These are phyloP conservation scores for Monilinia aucupariae DNA, from an alignment of 2,329 filamentous ascomycete species.

Conservation along the genomic window DNA sequence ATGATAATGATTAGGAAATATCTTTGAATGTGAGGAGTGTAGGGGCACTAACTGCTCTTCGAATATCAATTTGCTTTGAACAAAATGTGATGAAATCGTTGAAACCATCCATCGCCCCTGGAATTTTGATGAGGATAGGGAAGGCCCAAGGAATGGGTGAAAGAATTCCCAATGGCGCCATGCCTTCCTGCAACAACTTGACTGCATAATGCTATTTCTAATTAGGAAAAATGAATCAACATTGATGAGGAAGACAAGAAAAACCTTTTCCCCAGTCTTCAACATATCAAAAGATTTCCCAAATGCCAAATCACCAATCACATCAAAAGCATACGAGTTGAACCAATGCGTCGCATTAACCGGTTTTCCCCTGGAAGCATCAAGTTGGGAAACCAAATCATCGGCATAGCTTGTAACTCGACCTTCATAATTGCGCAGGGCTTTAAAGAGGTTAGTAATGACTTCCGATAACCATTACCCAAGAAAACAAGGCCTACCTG, in stretches of 20 bases:
- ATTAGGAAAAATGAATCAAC: not conserved
- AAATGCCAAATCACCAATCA: constrained; percentile 32
- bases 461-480: too few species aligned
- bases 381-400: constrained; percentile 20
- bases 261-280: constrained; percentile 14
- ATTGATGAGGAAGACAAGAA: too few species aligned
- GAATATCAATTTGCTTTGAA: constrained; percentile 17
- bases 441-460: constrained; percentile 11
- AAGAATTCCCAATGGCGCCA: constrained; percentile 19
- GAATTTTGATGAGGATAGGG: constrained; percentile 22
- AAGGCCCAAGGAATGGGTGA: constrained; percentile 27
- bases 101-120: constrained; percentile 12
- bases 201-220: constrained; percentile 18
- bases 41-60: constrained; percentile 17
- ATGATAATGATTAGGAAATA: not conserved
- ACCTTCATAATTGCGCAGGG: constrained; percentile 26
- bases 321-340: constrained; percentile 29
- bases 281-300: constrained; percentile 29
- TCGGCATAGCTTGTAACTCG: constrained; percentile 23
- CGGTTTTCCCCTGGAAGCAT: constrained; percentile 20
- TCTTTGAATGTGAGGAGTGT: not conserved
- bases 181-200: constrained; percentile 18
- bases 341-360: constrained; percentile 26
- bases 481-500: constrained; percentile 17
- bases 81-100: constrained; percentile 19